Percentiles rank a stretch among this genome's conserved stretches.
phyloP scores from a whole-genome alignment of 192 early-diverging fungal genomes.

The Pilobolus umbonatus region DNA sequence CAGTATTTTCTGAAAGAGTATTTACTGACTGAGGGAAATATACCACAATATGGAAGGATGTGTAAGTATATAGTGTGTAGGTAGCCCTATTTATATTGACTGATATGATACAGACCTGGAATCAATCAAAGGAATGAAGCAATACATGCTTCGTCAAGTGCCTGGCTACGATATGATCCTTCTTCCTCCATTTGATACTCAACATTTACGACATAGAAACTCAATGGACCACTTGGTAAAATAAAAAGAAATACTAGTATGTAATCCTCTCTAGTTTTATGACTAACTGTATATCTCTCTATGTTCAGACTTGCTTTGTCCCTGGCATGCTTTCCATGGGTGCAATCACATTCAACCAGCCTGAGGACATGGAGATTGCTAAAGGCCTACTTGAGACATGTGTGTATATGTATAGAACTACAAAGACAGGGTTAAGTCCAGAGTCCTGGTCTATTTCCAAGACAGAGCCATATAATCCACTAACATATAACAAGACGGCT shows the following conservation, averaged over 20 bases:
- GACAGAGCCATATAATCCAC: not conserved
- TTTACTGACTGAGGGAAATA: slow-evolving; percentile 35
- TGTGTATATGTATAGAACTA: slow-evolving; percentile 37
- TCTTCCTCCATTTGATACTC: slow-evolving; percentile 19
- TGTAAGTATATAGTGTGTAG: slow-evolving; percentile 24
- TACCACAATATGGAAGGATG: slow-evolving; percentile 32
- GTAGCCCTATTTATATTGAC: not conserved
- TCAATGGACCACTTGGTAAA: slow-evolving; percentile 34
- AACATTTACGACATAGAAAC: not conserved
- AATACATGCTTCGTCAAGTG: slow-evolving; percentile 22
- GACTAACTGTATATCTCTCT: not conserved
- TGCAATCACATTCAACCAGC: slow-evolving; percentile 40
- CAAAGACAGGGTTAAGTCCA: slow-evolving; percentile 43
- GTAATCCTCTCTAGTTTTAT: not conserved
- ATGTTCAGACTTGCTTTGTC: slow-evolving; percentile 45
- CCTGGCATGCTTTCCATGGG: slow-evolving; percentile 53
- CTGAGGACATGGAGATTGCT: slow-evolving; percentile 42
- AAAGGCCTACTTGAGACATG: slow-evolving; percentile 42
- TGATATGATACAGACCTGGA: slow-evolving; percentile 21
- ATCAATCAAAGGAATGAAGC: slow-evolving; percentile 29
- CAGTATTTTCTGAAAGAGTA: slow-evolving; percentile 59
- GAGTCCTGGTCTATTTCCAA: slow-evolving; percentile 35
- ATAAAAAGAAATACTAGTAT: not conserved
- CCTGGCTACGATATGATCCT: slow-evolving; percentile 18
- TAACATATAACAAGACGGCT: slow-evolving; percentile 14